Evolutionary conservation across 352 stramenopile genomes (phyloP).

Genomic region (Ophiocytium majus): DNA sequence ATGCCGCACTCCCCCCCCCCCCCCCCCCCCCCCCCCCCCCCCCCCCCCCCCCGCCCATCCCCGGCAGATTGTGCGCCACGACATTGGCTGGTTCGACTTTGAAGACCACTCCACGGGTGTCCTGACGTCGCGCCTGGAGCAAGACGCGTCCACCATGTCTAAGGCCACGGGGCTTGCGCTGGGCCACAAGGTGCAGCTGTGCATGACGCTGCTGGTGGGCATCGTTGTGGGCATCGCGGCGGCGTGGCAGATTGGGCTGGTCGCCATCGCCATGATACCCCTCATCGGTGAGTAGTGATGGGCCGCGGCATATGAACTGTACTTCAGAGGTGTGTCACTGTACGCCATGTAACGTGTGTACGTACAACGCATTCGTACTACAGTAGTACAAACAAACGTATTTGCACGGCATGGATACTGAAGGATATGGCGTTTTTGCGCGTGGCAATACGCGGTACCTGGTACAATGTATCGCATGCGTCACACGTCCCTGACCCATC

Average conservation of each 20-base stretch:
- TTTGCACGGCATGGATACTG: too few species aligned
- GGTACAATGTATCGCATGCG: too few species aligned
- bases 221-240: conserved; percentile 44
- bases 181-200: conserved; percentile 43
- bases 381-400: too few species aligned
- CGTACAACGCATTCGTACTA: too few species aligned
- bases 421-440: too few species aligned
- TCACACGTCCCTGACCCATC: too few species aligned
- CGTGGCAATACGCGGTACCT: too few species aligned
- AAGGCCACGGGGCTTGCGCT: conserved; percentile 41
- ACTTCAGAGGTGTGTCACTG: too few species aligned
- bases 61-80: conserved; percentile 34
- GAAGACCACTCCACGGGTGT: conserved; percentile 31
- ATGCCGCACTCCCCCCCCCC: background rate
- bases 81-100: conserved; percentile 55
- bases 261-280: conserved; percentile 15
- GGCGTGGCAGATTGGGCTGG: conserved; percentile 41
- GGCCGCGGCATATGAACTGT: too few species aligned
- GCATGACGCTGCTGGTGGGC: conserved; percentile 41
- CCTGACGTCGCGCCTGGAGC: conserved; percentile 43
- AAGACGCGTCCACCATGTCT: conserved; percentile 36
- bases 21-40: too few species aligned
- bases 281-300: conserved; percentile 29
- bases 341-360: too few species aligned
- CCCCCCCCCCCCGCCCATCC: too few species aligned